phyloP scores from a whole-genome alignment of 1,284 basidiomycete genomes.

The Ustilago crameri region DNA sequence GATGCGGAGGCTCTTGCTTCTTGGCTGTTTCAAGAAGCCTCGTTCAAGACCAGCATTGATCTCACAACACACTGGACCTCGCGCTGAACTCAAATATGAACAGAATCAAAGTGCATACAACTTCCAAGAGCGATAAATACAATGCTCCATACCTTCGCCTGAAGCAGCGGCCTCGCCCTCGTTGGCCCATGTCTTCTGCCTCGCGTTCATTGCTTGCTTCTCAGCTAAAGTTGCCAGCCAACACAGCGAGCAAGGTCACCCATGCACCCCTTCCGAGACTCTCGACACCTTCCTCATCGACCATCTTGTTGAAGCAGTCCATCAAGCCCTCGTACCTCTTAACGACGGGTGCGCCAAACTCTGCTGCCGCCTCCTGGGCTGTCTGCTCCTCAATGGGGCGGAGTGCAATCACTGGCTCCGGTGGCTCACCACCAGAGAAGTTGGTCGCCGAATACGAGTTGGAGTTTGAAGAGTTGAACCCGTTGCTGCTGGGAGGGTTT shows the following conservation, averaged over 20 bases:
- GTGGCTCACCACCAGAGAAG: conserved; percentile 50
- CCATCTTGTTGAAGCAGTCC: conserved; percentile 66
- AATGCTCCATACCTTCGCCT: no score
- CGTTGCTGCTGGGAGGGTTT: neutral
- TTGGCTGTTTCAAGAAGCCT: no score
- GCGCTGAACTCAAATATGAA: no score
- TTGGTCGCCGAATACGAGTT: conserved; percentile 14
- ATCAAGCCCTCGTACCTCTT: conserved; percentile 58
- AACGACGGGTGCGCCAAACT: conserved; percentile 63
- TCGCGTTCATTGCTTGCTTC: no score
- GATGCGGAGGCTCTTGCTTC: no score
- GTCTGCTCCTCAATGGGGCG: conserved; percentile 62
- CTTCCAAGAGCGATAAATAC: no score
- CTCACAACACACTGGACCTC: no score
- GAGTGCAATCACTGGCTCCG: conserved; percentile 65
- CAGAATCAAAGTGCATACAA: no score
- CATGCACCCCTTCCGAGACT: conserved; percentile 61
- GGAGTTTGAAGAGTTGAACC: no score
- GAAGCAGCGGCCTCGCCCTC: no score
- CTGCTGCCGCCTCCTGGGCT: conserved; percentile 52
- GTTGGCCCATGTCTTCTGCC: no score
- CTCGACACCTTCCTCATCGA: conserved; percentile 65
- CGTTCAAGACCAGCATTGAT: no score
- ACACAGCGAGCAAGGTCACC: conserved; percentile 59
- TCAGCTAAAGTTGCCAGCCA: conserved; percentile 57